A percentile compares a stretch with the other conserved stretches of the same genome.
Conservation (phyloP, 2,329 filamentous ascomycete species). For the Aphanoascus verrucosus region DNA sequence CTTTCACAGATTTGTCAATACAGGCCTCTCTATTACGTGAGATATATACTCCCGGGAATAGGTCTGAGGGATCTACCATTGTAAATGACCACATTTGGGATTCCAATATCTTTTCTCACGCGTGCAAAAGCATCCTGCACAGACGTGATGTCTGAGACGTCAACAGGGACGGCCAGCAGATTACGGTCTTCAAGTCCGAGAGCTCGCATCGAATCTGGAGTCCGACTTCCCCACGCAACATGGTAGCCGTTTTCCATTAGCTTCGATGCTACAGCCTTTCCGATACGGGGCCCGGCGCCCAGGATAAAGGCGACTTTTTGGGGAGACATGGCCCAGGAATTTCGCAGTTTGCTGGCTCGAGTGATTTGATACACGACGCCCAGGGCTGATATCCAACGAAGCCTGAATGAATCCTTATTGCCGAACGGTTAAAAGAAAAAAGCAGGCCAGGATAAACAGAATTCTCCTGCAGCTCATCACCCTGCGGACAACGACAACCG, state of each 20-base stretch:
- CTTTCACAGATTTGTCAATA: not conserved
- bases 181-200: not conserved
- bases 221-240: slow-evolving; percentile 4
- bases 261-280: not conserved
- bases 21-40: not conserved
- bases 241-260: not conserved
- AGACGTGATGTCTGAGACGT: not conserved
- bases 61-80: not conserved
- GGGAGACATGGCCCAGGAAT: too few species aligned
- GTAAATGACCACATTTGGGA: not conserved
- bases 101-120: not conserved
- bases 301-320: not conserved
- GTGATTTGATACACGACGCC: too few species aligned
- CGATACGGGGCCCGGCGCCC: not conserved
- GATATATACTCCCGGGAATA: not conserved
- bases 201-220: not conserved
- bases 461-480: too few species aligned
- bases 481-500: too few species aligned
- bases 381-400: too few species aligned
- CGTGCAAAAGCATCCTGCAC: not conserved
- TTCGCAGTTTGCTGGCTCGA: too few species aligned
- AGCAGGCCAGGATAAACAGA: too few species aligned
- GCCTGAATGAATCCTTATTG: too few species aligned
- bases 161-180: not conserved
- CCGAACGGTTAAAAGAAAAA: too few species aligned